phyloP scores from a whole-genome alignment of 768 basidiomycete genomes.

The Tulasnella sp. region DNA sequence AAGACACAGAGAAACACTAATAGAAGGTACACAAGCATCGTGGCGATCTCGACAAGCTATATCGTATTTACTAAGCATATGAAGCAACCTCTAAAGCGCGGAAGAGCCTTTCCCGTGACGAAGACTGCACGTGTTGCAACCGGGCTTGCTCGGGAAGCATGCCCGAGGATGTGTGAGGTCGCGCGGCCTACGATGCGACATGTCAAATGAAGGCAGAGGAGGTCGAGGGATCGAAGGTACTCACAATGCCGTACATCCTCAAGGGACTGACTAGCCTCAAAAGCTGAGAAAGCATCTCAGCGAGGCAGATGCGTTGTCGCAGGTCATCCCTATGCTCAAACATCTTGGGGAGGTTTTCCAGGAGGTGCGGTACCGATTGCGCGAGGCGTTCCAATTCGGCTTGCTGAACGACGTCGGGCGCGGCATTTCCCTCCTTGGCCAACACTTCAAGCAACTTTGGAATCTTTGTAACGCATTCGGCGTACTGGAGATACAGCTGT shows the following conservation, averaged over 20 bases:
- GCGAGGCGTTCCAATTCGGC: slow-evolving; percentile 59
- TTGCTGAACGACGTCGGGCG: slow-evolving; percentile 52
- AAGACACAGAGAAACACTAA: not conserved
- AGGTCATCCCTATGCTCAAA: slow-evolving; percentile 56
- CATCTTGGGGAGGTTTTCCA: slow-evolving; percentile 65
- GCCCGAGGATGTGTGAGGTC: slow-evolving; percentile 44
- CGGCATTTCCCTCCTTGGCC: slow-evolving; percentile 40
- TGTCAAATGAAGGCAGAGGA: not conserved
- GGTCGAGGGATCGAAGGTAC: slow-evolving; percentile 34
- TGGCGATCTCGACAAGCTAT: not conserved
- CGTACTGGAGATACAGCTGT: slow-evolving; percentile 26
- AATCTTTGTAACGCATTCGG: slow-evolving; percentile 29
- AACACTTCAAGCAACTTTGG: slow-evolving; percentile 33
- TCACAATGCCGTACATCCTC: slow-evolving; percentile 58
- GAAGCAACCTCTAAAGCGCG: slow-evolving; percentile 2
- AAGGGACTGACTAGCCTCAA: slow-evolving; percentile 57
- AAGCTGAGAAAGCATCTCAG: slow-evolving; percentile 67
- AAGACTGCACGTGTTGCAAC: slow-evolving; percentile 60
- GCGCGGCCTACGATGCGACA: slow-evolving; percentile 16
- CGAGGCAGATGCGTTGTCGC: slow-evolving; percentile 65
- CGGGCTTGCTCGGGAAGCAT: slow-evolving; percentile 58
- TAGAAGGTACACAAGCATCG: not conserved
- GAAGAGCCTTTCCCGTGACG: slow-evolving; percentile 61
- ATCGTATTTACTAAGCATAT: not conserved
- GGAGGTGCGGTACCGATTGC: slow-evolving; percentile 59